phyloP scores from a whole-genome alignment of 1,139 yeast genomes.

The Nakaseomyces sp. region DNA sequence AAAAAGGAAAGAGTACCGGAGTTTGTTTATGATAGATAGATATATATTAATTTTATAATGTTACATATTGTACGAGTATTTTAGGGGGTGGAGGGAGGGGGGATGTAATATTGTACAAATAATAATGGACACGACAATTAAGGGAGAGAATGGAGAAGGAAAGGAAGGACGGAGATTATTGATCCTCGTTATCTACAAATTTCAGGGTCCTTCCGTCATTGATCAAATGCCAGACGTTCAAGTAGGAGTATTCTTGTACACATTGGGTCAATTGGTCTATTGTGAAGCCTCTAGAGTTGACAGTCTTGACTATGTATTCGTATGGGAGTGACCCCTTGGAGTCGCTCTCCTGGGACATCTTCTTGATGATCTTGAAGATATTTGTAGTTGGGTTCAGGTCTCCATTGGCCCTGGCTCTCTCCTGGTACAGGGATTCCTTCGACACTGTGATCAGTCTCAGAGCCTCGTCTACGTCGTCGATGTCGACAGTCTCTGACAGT shows the following conservation, averaged over 20 bases:
- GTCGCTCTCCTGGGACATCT: constrained; percentile 32
- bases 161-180: too few species aligned
- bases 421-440: constrained; percentile 64
- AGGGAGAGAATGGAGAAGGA: too few species aligned
- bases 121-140: too few species aligned
- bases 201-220: constrained; percentile 50
- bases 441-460: constrained; percentile 78
- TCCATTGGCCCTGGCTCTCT: constrained; percentile 39
- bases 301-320: constrained; percentile 55
- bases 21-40: too few species aligned
- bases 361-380: constrained; percentile 45
- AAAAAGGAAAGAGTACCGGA: too few species aligned
- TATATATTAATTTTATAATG: too few species aligned
- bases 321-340: constrained; percentile 42
- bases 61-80: neutral
- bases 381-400: constrained; percentile 53
- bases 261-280: constrained; percentile 69
- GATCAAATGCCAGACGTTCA: constrained; percentile 69
- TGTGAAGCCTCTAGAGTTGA: constrained; percentile 77
- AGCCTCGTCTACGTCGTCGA: constrained; percentile 92
- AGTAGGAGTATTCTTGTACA: constrained; percentile 60
- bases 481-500: constrained; percentile 60
- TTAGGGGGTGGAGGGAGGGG: neutral
- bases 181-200: constrained; percentile 32
- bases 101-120: too few species aligned